Conservation (phyloP, 139 green algal genomes). For the Edaphochlamys debaryana region DNA sequence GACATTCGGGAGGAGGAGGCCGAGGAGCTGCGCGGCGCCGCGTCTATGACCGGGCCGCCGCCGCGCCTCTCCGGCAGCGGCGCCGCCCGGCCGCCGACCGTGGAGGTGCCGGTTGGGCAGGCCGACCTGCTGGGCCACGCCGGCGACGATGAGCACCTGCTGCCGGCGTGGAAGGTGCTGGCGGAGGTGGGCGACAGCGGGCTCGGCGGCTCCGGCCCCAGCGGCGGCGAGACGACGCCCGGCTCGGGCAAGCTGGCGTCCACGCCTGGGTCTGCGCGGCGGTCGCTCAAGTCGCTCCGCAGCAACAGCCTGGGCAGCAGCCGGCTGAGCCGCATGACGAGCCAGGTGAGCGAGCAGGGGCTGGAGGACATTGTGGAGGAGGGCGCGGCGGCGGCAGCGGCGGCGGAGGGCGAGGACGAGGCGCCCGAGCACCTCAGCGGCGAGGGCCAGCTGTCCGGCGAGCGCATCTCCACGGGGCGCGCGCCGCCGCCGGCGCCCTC, state of each 20-base stretch:
- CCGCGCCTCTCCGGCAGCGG: background rate
- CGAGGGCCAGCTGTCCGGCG: background rate
- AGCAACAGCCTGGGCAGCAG: constrained; percentile 32
- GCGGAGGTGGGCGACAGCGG: background rate
- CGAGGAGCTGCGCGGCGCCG: too few relatives aligned
- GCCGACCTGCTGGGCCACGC: too few relatives aligned
- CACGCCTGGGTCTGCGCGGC: background rate
- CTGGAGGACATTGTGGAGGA: constrained; percentile 31
- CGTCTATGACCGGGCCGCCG: too few relatives aligned
- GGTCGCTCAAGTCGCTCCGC: background rate
- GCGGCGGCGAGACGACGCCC: too few relatives aligned
- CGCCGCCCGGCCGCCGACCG: background rate
- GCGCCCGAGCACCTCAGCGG: background rate
- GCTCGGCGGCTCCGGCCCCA: background rate
- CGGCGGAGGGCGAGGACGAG: background rate
- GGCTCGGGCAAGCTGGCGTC: background rate
- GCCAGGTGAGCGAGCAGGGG: background rate
- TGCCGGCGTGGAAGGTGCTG: constrained; percentile 1
- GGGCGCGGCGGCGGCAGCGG: background rate
- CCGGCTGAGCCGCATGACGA: constrained; percentile 3
- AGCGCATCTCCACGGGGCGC: background rate
- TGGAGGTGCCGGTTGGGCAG: background rate
- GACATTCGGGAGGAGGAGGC: constrained; percentile 21
- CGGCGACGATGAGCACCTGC: background rate
- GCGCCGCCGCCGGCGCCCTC: constrained; percentile 13